These are phyloP conservation scores for Sordariomycetes sp. DNA, from an alignment of 2,329 filamentous ascomycete genomes.

Conservation along the genomic window DNA sequence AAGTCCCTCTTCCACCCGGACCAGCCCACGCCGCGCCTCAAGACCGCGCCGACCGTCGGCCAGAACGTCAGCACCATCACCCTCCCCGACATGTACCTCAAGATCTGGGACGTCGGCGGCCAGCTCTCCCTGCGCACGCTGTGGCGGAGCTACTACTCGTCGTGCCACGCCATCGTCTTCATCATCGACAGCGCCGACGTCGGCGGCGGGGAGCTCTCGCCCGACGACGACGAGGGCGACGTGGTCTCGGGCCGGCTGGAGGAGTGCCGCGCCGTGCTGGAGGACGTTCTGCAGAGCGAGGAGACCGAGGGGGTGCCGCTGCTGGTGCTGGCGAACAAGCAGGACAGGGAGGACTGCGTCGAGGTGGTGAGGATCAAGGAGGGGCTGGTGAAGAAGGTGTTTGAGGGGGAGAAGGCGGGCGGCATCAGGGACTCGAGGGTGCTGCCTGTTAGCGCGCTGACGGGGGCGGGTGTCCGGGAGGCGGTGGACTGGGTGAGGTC, in stretches of 20 bases:
- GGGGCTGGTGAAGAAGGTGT: slow-evolving; percentile 86
- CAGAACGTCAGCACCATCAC: slow-evolving; percentile 92
- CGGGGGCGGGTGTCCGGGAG: slow-evolving; percentile 77
- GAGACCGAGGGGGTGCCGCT: slow-evolving; percentile 89
- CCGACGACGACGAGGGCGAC: slow-evolving; percentile 9
- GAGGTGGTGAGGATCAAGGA: slow-evolving; percentile 98
- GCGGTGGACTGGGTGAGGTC: slow-evolving; percentile 95
- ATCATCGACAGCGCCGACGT: slow-evolving; percentile 94
- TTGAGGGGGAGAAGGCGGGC: slow-evolving; percentile 83
- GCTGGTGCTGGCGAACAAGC: slow-evolving; percentile 90
- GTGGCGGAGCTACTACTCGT: slow-evolving; percentile 93
- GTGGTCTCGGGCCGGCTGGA: slow-evolving; percentile 54
- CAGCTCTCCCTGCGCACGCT: slow-evolving; percentile 80
- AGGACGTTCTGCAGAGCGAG: slow-evolving; percentile 77
- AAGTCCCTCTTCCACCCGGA: slow-evolving; percentile 71
- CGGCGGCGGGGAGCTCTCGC: slow-evolving; percentile 60
- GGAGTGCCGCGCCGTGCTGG: slow-evolving; percentile 81
- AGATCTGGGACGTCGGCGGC: slow-evolving; percentile 96
- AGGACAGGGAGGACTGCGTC: slow-evolving; percentile 93
- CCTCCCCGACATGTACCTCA: slow-evolving; percentile 89
- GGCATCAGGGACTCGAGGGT: slow-evolving; percentile 86
- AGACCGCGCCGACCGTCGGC: slow-evolving; percentile 92
- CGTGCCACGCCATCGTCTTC: slow-evolving; percentile 94
- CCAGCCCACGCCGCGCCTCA: slow-evolving; percentile 53
- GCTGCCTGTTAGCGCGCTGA: slow-evolving; percentile 83